A percentile compares a stretch with the other conserved stretches of the same genome.
phyloP scores from a whole-genome alignment of 2,329 filamentous ascomycete species.

The Hirsutella thompsonii region DNA sequence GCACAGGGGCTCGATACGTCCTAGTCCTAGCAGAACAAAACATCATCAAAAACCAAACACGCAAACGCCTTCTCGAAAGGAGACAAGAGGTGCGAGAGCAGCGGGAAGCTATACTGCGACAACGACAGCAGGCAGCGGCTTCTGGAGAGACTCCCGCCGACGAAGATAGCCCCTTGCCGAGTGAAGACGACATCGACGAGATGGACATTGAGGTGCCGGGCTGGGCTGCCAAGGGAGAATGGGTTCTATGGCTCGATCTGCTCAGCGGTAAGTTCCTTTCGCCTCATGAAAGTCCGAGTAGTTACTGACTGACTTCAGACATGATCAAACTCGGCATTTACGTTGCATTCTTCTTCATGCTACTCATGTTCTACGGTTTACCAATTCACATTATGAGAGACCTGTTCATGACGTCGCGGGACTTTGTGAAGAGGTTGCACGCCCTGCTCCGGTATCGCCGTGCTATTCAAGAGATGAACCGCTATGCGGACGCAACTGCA shows the following conservation, averaged over 20 bases:
- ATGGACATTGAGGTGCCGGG: slow-evolving; percentile 91
- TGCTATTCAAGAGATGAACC: slow-evolving; percentile 88
- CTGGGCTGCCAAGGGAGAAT: slow-evolving; percentile 93
- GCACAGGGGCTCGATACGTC: slow-evolving; percentile 66
- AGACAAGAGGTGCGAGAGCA: slow-evolving; percentile 53
- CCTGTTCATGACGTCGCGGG: slow-evolving; percentile 84
- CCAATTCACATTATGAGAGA: slow-evolving; percentile 96
- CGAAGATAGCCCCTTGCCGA: slow-evolving; percentile 37
- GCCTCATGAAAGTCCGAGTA: slow-evolving; percentile 5
- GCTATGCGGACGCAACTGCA: slow-evolving; percentile 78
- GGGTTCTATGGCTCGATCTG: slow-evolving; percentile 79
- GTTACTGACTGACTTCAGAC: slow-evolving; percentile 35
- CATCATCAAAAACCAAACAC: slow-evolving; percentile 63
- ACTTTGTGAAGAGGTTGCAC: slow-evolving; percentile 79
- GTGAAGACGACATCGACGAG: slow-evolving; percentile 71
- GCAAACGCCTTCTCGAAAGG: slow-evolving; percentile 52
- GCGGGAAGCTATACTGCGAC: slow-evolving; percentile 36
- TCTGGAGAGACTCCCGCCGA: slow-evolving; percentile 44
- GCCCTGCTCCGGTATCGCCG: slow-evolving; percentile 84
- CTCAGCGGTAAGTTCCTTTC: slow-evolving; percentile 47
- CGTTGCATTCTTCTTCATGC: slow-evolving; percentile 80
- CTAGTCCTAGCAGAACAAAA: slow-evolving; percentile 67
- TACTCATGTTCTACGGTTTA: slow-evolving; percentile 86
- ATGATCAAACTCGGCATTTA: slow-evolving; percentile 87
- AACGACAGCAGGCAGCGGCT: slow-evolving; percentile 33